Evolutionary conservation across 768 basidiomycete genomes (phyloP), one percentile per base, ranked within the genome.

Genomic region (Nevesoporus exiguus): DNA sequence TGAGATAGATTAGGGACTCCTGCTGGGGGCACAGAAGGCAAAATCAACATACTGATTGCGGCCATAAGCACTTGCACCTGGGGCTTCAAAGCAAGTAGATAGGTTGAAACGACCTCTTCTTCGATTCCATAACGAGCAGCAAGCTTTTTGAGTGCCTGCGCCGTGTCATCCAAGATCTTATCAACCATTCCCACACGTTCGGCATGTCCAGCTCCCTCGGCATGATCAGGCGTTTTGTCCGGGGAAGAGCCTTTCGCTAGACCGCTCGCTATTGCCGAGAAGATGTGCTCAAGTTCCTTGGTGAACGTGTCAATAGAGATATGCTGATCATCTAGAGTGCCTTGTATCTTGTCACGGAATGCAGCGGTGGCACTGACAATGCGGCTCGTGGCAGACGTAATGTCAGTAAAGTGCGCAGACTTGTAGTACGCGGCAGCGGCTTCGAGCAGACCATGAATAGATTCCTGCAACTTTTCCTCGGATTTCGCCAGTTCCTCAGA

Each of bases 271-370:
- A 51, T 54, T 7, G 0, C 11, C 56, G 30, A 51, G 17, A 61
- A 64, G 2, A 53, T n/a, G 1, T 7, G 10, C n/a, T 61, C 59
- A 5, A 61, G 62, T 9, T 63, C 62, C 8, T 27, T 2, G 0
- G 55, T 49, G 30, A 63, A 22, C 0, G 22, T 5, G 19, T 58
- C 59, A 3, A 60, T 31, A 0, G 61, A 47, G 10, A 60, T 27
- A 4, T 53, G 1, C 3, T 31, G 58, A 10, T 42, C 48, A 24
- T 55, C 55, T n/a, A 63, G 17, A 24, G 39, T 27, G 15, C 17
- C 54, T 25, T 51, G 21, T 7, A 64, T 61, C 15, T 17, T 21
- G 17, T 47, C 11, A 9, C 59, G 62, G 39, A 64, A 58, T 3
- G 39, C 33, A 22, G 59, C 17, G 15, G 62, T 63, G 29, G 40